Evolutionary conservation across 2,329 filamentous ascomycete genomes (phyloP), one percentile per base, ranked within the genome.

Genomic region (Epichloe gansuensis): DNA sequence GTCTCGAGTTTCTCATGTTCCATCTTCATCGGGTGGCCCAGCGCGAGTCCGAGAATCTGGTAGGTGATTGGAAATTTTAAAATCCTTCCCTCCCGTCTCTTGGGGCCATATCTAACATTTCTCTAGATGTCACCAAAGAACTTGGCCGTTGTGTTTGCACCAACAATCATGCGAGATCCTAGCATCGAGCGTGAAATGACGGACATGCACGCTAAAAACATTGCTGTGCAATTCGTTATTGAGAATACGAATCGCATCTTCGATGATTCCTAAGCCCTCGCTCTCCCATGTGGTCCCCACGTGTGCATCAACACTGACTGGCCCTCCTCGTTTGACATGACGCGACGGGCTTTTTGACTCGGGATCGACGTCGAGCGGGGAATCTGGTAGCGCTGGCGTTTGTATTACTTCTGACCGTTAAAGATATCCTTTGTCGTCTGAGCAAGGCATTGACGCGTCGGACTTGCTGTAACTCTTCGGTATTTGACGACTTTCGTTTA

Each of bases 141-240:
- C 64, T 72, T 97, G 55, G 89, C 93, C 3, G 93, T 98, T 42
- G 93, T 98, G 39, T 98, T 98, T 65, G 93, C 93, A 8, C 93
- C 93, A 7, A 98, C 93, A 1, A 94, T 98, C 60, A 95, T 98
- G 88, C 81, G 91, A 59, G 89, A 94, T 52, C 77, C 83, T 64
- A 91, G 85, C 62, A 79, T 97, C 55, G 89, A 95, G 66, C 83
- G 89, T 55, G 93, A 98, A 68, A 94, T 98, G 82, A 91, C 84
- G 34, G 93, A 98, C 65, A 95, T 95, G 76, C 87, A 93, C 65
- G 80, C 84, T 60, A 96, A 97, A 77, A 95, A 95, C 60, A 77
- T 85, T 57, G 89, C 89, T 5, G 84, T 97, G 58, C 90, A 95
- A 70, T 95, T 93, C 61, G 76, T 98, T 63, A 85, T 97, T 58